Base-by-base conservation (phyloP, 208 protist species). In the Histomonas meleagridis region DNA sequence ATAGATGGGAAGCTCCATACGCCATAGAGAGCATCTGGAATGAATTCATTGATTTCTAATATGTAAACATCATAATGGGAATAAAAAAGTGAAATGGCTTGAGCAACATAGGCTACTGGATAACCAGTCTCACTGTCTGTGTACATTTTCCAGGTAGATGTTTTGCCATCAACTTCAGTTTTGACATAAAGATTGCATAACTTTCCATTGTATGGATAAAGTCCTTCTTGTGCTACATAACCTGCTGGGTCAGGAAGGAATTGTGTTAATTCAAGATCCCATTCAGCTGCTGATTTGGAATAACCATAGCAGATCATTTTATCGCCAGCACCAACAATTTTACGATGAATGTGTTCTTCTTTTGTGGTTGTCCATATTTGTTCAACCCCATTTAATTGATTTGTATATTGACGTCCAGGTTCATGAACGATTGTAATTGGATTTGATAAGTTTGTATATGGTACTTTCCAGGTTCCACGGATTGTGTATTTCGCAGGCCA, bases 21-120 rank as follows among this genome's bases (percentile, higher is more conserved):
- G 40, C 70, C 70, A 10, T 10, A 18, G 28, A 35, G n/a, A 46
- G 40, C 70, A 21, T 48, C 70, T 79, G 70, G 70, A 35, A 49
- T 26, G 28, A 79, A 79, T 79, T 79, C 70, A 79, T 79, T 40
- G 49, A 79, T 79, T n/a, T 79, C 40, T 28, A 79, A 35, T 23
- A 79, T 28, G 23, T 79, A 79, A n/a, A 49, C 18, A 49, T 79
- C 70, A 40, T 79, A 79, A 23, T 79, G 70, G 7, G 40, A 49
- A 18, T 23, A 7, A 51, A 28, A 79, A n/a, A 79, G 26, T 49
- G 70, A 79, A 10, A 49, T 79, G 14, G 70, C 70, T 21, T 79
- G 70, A n/a, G 40, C 70, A 60, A 60, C 53, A 28, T 49, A 79
- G n/a, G 40, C 70, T 18, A 79, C 40, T 79, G 70, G 70, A 23